phyloP scores from a whole-genome alignment of 139 green algal genomes.

The Haematococcus lacustris region DNA sequence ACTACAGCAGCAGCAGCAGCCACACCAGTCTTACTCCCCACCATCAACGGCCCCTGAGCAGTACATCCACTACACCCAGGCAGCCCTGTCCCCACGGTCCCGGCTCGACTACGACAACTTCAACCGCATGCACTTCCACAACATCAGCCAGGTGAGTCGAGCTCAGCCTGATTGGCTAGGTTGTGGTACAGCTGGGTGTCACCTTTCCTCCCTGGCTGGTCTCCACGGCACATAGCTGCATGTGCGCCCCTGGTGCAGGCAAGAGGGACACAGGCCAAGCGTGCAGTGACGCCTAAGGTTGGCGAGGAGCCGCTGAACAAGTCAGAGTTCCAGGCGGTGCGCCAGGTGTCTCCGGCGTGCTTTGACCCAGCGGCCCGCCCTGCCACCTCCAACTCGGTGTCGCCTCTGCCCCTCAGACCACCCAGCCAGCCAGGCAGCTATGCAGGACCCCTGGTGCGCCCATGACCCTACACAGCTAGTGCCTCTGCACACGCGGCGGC shows the following conservation, averaged over 20 bases:
- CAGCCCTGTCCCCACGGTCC: conserved; percentile 22
- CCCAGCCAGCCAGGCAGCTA: too few relatives aligned
- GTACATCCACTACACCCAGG: conserved; percentile 35
- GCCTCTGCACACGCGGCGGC: neutral
- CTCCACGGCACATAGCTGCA: too few relatives aligned
- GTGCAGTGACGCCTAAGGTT: conserved; percentile 35
- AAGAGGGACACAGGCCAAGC: conserved; percentile 15
- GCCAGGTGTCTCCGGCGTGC: neutral
- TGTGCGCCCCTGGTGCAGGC: neutral
- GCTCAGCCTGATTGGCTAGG: too few relatives aligned
- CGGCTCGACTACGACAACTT: conserved; percentile 33
- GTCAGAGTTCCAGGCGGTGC: conserved; percentile 26
- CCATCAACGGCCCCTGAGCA: too few relatives aligned
- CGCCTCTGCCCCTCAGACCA: neutral
- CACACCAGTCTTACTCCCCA: too few relatives aligned
- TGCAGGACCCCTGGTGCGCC: too few relatives aligned
- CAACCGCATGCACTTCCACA: conserved; percentile 16
- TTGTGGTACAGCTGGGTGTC: too few relatives aligned
- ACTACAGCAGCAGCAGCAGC: too few relatives aligned
- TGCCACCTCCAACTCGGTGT: neutral
- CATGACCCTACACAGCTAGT: neutral
- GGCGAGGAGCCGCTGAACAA: conserved; percentile 34
- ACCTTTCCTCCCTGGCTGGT: too few relatives aligned
- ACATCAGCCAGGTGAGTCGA: conserved; percentile 3
- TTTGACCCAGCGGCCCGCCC: neutral